Percentiles rank a stretch among this genome's conserved stretches.
phyloP scores from a whole-genome alignment of 441 rosid genomes.

The Pelargonium cotyledonis region DNA sequence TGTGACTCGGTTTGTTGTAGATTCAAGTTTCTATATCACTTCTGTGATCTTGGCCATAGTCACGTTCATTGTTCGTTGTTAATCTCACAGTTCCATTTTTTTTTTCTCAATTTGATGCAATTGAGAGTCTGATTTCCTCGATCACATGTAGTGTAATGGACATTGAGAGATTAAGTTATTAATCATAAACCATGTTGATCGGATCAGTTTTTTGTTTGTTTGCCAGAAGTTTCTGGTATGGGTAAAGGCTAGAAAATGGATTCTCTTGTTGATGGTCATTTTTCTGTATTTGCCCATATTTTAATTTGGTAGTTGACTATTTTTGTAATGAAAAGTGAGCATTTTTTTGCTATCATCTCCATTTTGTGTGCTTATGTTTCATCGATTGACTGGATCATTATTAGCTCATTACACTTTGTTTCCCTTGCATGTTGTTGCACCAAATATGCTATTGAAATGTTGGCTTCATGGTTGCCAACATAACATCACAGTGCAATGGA shows the following conservation, averaged over 20 bases:
- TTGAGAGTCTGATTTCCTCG: neutral
- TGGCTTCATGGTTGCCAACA: neutral
- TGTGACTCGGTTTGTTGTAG: neutral
- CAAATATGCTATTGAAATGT: neutral
- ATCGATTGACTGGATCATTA: neutral
- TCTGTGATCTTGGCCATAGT: too few relatives aligned
- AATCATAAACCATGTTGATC: neutral
- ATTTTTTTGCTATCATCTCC: too few relatives aligned
- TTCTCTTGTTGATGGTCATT: neutral
- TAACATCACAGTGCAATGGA: neutral
- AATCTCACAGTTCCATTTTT: neutral
- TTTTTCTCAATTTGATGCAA: neutral
- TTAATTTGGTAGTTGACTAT: too few relatives aligned
- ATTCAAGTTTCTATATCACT: too few relatives aligned
- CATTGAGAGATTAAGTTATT: neutral
- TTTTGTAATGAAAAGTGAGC: too few relatives aligned
- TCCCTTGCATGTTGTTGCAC: neutral
- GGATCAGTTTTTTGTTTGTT: neutral
- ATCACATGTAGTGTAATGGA: neutral
- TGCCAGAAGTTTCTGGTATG: neutral
- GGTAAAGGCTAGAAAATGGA: neutral
- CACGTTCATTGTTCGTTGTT: neutral
- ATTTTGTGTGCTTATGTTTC: neutral
- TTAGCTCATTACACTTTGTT: neutral
- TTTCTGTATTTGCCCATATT: neutral